Base-by-base conservation (phyloP, 352 stramenopile genomes). In the Sclerospora graminicola region DNA sequence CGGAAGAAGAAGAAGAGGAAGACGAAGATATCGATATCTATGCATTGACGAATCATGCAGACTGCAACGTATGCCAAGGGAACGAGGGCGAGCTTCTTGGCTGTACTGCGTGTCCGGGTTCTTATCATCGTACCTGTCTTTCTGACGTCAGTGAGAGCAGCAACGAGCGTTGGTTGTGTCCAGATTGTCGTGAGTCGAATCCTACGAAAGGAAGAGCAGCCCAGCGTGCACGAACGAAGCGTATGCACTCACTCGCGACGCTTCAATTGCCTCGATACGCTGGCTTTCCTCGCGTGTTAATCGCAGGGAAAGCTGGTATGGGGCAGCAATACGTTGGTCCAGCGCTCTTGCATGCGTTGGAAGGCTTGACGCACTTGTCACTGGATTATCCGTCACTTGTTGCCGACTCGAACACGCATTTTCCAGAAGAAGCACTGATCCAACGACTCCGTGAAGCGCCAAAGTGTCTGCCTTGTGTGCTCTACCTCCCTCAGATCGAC, bases 341-440 rank as follows among this genome's bases (percentile, higher is more conserved):
- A 3, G 66, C 64, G 1, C 23, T 94, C 14, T 46, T 94, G 14
- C 75, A 94, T 41, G 60, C 65, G 5, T 52, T 94, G 16, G 82
- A 94, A 38, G 71, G 74, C 6, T 47, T 90, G 7, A 79, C 74
- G 0, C 73, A 87, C 40, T 82, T 92, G 21, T 88, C 78, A 5
- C 51, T 94, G 6, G 76, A 92, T 39, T 85, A 89, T 41, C 73
- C 80, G 23, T 85, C 73, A 9, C 56, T 91, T 0, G 62, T 94
- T 8, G 66, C 73, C 2, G 75, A 89, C 38, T 52, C 65, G 2
- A 84, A 85, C 48, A 62, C 75, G 4, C 69, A 84, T 21, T 57
- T 62, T 31, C 53, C 70, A 0, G 73, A 89, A 54, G 82, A 92
- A 67, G 80, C 82, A n/a, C 58, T 94, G 23, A 74, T 91, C 15